A percentile compares a stretch with the other conserved stretches of the same genome.
Conservation (phyloP, 2,329 filamentous ascomycete species). For the Didymella glomerata region DNA sequence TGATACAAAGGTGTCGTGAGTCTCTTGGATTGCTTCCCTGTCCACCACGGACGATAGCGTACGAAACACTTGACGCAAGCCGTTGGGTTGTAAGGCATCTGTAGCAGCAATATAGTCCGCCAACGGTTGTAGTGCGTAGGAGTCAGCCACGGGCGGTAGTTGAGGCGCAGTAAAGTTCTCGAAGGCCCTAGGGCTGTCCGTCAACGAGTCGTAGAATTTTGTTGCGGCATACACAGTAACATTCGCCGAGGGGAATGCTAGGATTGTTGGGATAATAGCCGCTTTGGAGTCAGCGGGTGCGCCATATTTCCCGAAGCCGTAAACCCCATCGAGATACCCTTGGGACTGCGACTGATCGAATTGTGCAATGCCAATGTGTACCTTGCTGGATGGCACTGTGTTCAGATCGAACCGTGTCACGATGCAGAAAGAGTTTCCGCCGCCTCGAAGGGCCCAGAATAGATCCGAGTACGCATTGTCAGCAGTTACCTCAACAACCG, state of each 20-base stretch:
- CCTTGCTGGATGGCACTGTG: constrained; percentile 20
- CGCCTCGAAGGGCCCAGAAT: constrained; percentile 45
- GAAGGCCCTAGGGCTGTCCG: constrained; percentile 23
- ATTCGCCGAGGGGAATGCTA: constrained; percentile 24
- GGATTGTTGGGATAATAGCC: constrained; percentile 32
- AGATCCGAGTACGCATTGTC: constrained; percentile 39
- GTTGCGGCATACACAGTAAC: constrained; percentile 28
- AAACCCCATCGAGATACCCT: constrained; percentile 33
- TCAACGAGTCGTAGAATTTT: constrained; percentile 33
- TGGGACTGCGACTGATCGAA: constrained; percentile 22
- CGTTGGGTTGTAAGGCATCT: constrained; percentile 23
- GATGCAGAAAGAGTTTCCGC: constrained; percentile 37
- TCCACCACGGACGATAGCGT: constrained; percentile 29
- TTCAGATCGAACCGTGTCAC: constrained; percentile 32
- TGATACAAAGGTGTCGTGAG: constrained; percentile 28
- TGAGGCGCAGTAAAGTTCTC: constrained; percentile 34
- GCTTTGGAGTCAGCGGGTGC: constrained; percentile 29
- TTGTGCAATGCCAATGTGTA: constrained; percentile 29
- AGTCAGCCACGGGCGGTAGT: constrained; percentile 26
- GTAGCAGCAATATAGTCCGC: constrained; percentile 25
- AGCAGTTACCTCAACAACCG: constrained; percentile 32
- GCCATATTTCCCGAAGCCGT: constrained; percentile 31
- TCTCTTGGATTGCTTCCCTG: constrained; percentile 24
- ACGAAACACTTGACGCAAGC: constrained; percentile 29
- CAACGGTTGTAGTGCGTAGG: constrained; percentile 24